Conservation (phyloP, 2,329 filamentous ascomycete species). For the Stylonectria norvegica region DNA sequence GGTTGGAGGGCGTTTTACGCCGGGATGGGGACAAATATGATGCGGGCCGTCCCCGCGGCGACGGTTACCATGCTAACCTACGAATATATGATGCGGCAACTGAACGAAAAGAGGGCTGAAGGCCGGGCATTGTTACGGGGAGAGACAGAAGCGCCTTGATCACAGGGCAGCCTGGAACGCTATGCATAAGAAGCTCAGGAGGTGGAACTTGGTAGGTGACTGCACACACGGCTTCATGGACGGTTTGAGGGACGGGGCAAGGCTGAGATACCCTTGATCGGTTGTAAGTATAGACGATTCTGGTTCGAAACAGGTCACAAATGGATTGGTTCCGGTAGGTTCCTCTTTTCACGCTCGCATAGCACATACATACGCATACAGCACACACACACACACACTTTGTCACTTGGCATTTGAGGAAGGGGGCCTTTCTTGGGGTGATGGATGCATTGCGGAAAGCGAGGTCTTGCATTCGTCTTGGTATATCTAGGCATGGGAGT, state of each 20-base stretch:
- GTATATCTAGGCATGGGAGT: constrained; percentile 14
- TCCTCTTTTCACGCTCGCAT: constrained; percentile 17
- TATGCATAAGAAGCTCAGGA: neutral
- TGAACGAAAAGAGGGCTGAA: constrained; percentile 43
- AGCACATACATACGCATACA: constrained; percentile 9
- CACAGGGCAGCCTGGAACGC: neutral
- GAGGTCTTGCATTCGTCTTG: constrained; percentile 13
- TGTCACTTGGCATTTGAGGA: constrained; percentile 8
- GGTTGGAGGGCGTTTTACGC: constrained; percentile 97
- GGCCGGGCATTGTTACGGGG: constrained; percentile 30
- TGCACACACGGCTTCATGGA: constrained; percentile 19
- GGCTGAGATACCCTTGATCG: constrained; percentile 36
- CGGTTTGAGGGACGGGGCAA: constrained; percentile 16
- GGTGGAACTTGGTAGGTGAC: neutral
- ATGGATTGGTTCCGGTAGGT: constrained; percentile 14
- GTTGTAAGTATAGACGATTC: constrained; percentile 36
- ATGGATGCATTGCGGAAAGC: neutral
- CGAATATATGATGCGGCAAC: constrained; percentile 65
- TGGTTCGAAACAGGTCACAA: constrained; percentile 23
- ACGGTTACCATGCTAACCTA: constrained; percentile 98
- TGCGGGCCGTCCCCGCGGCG: constrained; percentile 89
- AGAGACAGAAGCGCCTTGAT: constrained; percentile 15
- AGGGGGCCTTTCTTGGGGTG: neutral
- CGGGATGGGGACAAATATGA: constrained; percentile 96
- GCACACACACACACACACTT: constrained; percentile 15